These are phyloP conservation scores for Ilex paraguariensis DNA, from an alignment of 305 asterid genomes.

Conservation along the genomic window DNA sequence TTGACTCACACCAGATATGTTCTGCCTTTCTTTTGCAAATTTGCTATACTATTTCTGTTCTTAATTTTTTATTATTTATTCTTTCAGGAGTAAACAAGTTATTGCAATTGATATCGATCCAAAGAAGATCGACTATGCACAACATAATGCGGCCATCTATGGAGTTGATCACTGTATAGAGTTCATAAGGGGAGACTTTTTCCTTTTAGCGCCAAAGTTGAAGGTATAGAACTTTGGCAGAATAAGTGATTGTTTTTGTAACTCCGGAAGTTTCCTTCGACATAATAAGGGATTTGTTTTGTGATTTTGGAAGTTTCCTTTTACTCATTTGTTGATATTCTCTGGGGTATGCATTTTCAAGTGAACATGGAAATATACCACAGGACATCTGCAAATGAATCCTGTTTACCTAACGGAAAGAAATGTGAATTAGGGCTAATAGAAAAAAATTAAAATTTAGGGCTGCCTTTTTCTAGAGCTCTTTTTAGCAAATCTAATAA, in stretches of 20 bases:
- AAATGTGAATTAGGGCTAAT: background rate
- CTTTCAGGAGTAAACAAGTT: conserved; percentile 73
- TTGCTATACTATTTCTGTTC: too few relatives aligned
- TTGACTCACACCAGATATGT: too few relatives aligned
- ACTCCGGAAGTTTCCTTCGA: background rate
- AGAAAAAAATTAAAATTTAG: too few relatives aligned
- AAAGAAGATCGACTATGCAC: conserved; percentile 64
- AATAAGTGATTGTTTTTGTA: background rate
- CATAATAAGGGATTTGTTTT: background rate
- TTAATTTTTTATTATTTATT: background rate
- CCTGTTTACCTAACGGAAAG: background rate
- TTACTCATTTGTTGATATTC: background rate
- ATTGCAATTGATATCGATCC: conserved; percentile 90
- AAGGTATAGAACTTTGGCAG: conserved; percentile 41
- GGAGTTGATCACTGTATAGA: conserved; percentile 72
- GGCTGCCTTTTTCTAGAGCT: background rate
- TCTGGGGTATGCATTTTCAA: background rate
- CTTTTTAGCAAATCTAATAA: too few relatives aligned
- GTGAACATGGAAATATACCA: background rate
- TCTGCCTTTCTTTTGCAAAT: too few relatives aligned
- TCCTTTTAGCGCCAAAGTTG: conserved; percentile 58
- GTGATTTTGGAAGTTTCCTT: background rate
- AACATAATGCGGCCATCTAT: conserved; percentile 71
- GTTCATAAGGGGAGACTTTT: conserved; percentile 70
- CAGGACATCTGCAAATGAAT: background rate